Evolutionary conservation across 164 flowering plant genomes (phyloP), one percentile per base, ranked within the genome.

Genomic region (Saururus chinensis): DNA sequence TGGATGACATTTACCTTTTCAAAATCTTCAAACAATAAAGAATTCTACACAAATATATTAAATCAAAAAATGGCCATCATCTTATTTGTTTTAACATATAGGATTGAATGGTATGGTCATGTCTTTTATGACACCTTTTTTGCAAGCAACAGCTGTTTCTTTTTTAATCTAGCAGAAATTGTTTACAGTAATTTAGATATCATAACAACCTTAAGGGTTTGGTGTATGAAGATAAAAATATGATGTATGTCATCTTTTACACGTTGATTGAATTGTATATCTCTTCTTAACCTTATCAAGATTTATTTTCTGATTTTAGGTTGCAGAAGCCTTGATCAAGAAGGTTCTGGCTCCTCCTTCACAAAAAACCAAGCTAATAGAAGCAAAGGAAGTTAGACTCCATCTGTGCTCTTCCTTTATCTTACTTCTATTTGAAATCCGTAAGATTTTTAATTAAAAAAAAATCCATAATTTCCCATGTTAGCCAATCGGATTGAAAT

Each of bases 301-400:
- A n/a, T n/a, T n/a, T 3, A 2, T 12, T 12, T 45, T 12, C 17
- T 12, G 63, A 13, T 73, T 56, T 64, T 81, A 93, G 97, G 85
- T 93, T 69, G 95, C 90, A 59, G 88, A 86, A 76, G 75, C 80
- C 53, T 68, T 88, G 57, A 88, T 90, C 26, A 82, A 78, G 60
- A 93, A 80, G 74, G 89, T 93, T 62, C 66, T 86, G 73, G 89
- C 92, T 61, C 89, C 96, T 74, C 72, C 97, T 53, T 70, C 79
- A 19, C 97, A 93, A 68, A 88, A 88, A 70, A 86, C 89, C 68
- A 90, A 86, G 72, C 84, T 90, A 51, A 66, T 88, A 56, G 81
- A 80, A 59, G 99, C 91, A 59, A 40, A 65, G 70, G 96, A 90
- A 95, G 96, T 93, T 58, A 66, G 73, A 57, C 26, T 60, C 52